Evolutionary conservation across 371 early-diverging fungal species (phyloP).

Genomic region (Dentiscutata heterogama): DNA sequence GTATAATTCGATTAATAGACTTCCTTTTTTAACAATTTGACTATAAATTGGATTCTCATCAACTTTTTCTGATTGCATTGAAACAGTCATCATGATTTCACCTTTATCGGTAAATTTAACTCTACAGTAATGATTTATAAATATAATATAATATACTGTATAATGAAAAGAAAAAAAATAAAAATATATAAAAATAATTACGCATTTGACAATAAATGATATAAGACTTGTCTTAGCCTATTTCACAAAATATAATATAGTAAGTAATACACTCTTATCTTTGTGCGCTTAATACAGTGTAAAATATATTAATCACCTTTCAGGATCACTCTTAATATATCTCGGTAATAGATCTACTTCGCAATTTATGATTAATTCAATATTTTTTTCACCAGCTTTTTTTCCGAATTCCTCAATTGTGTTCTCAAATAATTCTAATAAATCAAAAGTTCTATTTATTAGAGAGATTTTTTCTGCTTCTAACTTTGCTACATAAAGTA

Average conservation of each 20-base stretch:
- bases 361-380: constrained; percentile 51
- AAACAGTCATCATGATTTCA: constrained; percentile 6
- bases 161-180: too few species aligned
- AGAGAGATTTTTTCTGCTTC: constrained; percentile 62
- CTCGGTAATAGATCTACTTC: constrained; percentile 45
- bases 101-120: constrained; percentile 37
- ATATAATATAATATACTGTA: background rate
- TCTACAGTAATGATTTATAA: background rate
- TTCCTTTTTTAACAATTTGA: background rate
- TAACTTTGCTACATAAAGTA: too few species aligned
- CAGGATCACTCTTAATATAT: too few species aligned
- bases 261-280: background rate
- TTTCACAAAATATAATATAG: background rate
- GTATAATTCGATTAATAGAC: constrained; percentile 29
- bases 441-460: too few species aligned
- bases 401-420: constrained; percentile 38
- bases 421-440: constrained; percentile 33
- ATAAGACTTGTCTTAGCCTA: constrained; percentile 12
- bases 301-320: background rate
- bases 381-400: constrained; percentile 51
- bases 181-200: background rate
- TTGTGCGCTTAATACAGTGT: background rate
- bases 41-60: too few species aligned
- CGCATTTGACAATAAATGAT: too few species aligned
- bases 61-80: background rate